These are phyloP conservation scores for Syncephalis plumigaleata DNA, from an alignment of 371 early-diverging fungal genomes.

Conservation along the genomic window DNA sequence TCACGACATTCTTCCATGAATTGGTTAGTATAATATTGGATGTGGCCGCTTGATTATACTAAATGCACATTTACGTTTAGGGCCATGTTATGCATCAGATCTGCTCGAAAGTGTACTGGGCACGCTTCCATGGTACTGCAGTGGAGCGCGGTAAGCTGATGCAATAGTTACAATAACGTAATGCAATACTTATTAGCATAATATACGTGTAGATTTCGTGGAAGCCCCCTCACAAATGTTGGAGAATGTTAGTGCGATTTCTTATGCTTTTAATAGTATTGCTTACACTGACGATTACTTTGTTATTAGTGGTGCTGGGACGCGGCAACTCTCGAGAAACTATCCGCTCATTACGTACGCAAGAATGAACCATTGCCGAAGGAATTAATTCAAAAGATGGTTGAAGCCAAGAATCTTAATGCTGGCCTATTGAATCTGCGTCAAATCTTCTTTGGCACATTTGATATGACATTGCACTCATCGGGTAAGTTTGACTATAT, in stretches of 20 bases:
- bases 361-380: conserved; percentile 45
- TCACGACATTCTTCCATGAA: conserved; percentile 24
- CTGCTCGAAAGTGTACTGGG: conserved; percentile 47
- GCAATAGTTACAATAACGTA: conserved; percentile 8
- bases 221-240: conserved; percentile 82
- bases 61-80: conserved; percentile 6
- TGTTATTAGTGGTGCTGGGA: conserved; percentile 57
- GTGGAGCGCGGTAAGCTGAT: conserved; percentile 30
- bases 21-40: background rate
- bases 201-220: conserved; percentile 49
- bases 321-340: conserved; percentile 35
- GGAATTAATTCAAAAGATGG: conserved; percentile 44
- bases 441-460: conserved; percentile 59
- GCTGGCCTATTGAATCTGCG: conserved; percentile 54
- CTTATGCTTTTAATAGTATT: background rate
- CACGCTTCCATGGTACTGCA: conserved; percentile 56
- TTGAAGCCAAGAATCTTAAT: conserved; percentile 36
- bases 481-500: conserved; percentile 8
- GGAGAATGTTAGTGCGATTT: conserved; percentile 23
- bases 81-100: conserved; percentile 78
- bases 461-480: conserved; percentile 55
- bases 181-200: conserved; percentile 12
- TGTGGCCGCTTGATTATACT: too few species aligned
- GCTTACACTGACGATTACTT: background rate
- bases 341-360: conserved; percentile 55